Evolutionary conservation across 768 basidiomycete species (phyloP), one percentile per base, ranked within the genome.

Genomic region (Suillus paluster): DNA sequence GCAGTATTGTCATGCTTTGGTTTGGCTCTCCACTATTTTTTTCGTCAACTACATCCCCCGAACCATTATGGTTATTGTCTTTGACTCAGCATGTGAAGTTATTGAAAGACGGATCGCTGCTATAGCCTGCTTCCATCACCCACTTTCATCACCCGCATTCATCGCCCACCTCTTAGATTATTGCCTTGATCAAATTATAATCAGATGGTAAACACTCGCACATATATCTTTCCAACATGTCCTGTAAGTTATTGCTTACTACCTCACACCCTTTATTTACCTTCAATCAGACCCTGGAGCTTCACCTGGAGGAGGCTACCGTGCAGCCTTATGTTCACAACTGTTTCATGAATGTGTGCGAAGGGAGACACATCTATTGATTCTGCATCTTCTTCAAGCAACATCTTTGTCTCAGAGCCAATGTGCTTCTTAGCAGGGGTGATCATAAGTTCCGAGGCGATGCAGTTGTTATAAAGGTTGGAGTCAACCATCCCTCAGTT

Each of bases 371-470:
- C 5, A 14, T n/a, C 9, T 9, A 66, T 48, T 9, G 3, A 5
- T 66, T 64, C 19, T 7, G 23, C 36, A 21, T 66, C 0, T 66
- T 64, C 46, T 66, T 66, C 59, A 66, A 66, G 9, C 14, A 7
- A 1, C 63, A 66, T 33, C 42, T 36, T 25, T 3, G 21, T 25
- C 64, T 66, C 27, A n/a, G 42, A 12, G 12, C 3, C 6, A 66
- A 66, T 5, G 4, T 14, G 1, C 17, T 49, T n/a, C 38, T 66
- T 42, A 56, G 62, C 0, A 19, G n/a, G 0, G 5, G 5, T 17
- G 42, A 27, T 30, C 6, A 2, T 3, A 9, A 23, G 12, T 64
- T 64, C n/a, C 38, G 2, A 7, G 59, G 59, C 4, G 52, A 66
- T 23, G 49, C 17, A 6, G 58, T 64, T 0, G 58, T 60, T 33